Evolutionary conservation across 495 filamentous ascomycete species (phyloP).

Genomic region (Talaromyces proteolyticus): DNA sequence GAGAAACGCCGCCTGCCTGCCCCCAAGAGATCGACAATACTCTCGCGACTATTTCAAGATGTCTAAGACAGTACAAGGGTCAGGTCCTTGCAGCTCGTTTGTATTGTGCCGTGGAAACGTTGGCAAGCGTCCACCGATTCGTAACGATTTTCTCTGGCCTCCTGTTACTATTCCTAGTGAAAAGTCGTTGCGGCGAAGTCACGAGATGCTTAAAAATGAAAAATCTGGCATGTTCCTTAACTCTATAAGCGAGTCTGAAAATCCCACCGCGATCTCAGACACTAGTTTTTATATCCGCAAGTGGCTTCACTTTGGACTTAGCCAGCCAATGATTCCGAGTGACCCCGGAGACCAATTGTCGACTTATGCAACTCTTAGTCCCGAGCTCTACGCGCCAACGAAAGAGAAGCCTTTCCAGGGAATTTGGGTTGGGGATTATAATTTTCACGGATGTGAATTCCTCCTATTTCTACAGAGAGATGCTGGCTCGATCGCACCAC

Average conservation of each 20-base stretch:
- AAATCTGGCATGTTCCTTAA: slow-evolving; percentile 34
- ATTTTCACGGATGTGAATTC: slow-evolving; percentile 84
- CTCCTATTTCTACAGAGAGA: slow-evolving; percentile 71
- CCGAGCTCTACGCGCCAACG: slow-evolving; percentile 68
- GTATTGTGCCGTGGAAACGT: slow-evolving; percentile 19
- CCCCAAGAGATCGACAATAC: slow-evolving; percentile 11
- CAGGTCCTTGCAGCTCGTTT: slow-evolving; percentile 42
- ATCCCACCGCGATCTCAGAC: slow-evolving; percentile 50
- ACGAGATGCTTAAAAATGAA: not conserved
- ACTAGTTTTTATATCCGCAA: slow-evolving; percentile 64
- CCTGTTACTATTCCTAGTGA: slow-evolving; percentile 60
- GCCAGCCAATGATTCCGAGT: slow-evolving; percentile 23
- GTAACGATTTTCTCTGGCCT: slow-evolving; percentile 58
- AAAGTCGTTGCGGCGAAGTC: slow-evolving; percentile 20
- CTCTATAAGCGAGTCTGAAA: slow-evolving; percentile 9
- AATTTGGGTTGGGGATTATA: slow-evolving; percentile 90
- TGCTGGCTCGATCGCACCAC: slow-evolving; percentile 1
- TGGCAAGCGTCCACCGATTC: slow-evolving; percentile 25
- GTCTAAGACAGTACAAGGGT: slow-evolving; percentile 42
- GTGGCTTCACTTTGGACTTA: slow-evolving; percentile 55
- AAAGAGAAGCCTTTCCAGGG: slow-evolving; percentile 75
- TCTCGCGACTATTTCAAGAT: slow-evolving; percentile 42
- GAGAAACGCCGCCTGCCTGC: slow-evolving; percentile 21
- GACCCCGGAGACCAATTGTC: slow-evolving; percentile 58
- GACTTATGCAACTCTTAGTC: slow-evolving; percentile 73